Conservation (phyloP, 2,329 filamentous ascomycete species). For the Penicillium sp. region DNA sequence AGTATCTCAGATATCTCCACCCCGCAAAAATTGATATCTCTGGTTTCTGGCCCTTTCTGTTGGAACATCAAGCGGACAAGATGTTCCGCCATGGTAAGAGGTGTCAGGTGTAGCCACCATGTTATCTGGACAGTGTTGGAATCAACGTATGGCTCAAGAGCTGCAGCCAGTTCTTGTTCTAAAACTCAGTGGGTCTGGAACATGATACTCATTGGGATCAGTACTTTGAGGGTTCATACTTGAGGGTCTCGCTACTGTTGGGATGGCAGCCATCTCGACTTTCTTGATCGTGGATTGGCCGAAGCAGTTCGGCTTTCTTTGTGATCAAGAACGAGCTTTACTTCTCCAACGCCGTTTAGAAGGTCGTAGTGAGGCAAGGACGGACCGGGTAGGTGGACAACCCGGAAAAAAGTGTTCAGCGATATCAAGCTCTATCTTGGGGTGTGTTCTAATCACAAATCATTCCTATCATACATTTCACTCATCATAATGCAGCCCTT, state of each 20-base stretch:
- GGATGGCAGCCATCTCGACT: constrained; percentile 50
- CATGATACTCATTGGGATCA: too few species aligned
- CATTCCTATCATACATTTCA: background rate
- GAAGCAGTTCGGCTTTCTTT: constrained; percentile 47
- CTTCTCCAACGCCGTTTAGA: constrained; percentile 44
- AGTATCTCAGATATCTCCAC: background rate
- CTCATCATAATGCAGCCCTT: constrained; percentile 33
- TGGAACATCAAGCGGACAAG: background rate
- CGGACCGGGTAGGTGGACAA: constrained; percentile 54
- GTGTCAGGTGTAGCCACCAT: background rate
- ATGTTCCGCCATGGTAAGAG: background rate
- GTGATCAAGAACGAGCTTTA: constrained; percentile 43
- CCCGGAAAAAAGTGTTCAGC: constrained; percentile 46
- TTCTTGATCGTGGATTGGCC: constrained; percentile 50
- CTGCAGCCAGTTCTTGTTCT: background rate
- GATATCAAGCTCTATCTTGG: constrained; percentile 44
- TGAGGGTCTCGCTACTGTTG: constrained; percentile 50
- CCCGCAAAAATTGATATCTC: background rate
- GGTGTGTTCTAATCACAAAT: constrained; percentile 20
- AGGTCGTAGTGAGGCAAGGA: constrained; percentile 47
- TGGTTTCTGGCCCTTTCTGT: background rate
- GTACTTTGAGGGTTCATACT: constrained; percentile 34
- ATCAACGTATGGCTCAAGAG: background rate
- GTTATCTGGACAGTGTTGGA: background rate
- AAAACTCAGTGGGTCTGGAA: background rate